Evolutionary conservation across 257 asterid genomes (phyloP).

Genomic region (Pogostemon cablin): DNA sequence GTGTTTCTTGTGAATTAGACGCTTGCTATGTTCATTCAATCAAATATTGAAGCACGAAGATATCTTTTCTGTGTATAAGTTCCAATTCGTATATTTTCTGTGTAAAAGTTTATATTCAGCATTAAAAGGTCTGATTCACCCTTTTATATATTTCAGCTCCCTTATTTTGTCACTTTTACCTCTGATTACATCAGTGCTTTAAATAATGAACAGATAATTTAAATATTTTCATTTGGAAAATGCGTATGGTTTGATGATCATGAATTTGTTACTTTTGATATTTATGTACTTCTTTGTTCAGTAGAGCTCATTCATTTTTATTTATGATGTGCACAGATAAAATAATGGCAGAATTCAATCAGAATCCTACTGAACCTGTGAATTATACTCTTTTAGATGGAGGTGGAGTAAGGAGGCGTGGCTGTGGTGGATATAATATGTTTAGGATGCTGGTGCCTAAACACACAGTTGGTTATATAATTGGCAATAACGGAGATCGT

Average conservation of each 20-base stretch:
- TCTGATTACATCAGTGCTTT: background rate
- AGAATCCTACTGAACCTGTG: conserved; percentile 33
- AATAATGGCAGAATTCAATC: conserved; percentile 35
- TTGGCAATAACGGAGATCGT: conserved; percentile 92
- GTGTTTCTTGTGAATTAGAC: background rate
- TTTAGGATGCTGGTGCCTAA: conserved; percentile 86
- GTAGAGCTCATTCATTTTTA: conserved; percentile 11
- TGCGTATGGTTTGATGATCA: background rate
- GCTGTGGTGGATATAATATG: conserved; percentile 65
- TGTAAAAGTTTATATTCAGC: too few species aligned
- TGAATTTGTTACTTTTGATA: background rate
- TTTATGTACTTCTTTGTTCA: background rate
- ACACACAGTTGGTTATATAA: conserved; percentile 86
- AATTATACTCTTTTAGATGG: conserved; percentile 40
- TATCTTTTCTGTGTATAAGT: too few species aligned
- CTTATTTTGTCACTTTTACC: background rate
- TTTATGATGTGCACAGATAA: conserved; percentile 21
- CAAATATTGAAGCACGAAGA: too few species aligned
- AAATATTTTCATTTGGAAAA: background rate
- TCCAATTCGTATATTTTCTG: background rate
- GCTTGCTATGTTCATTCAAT: background rate
- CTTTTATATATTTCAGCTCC: background rate
- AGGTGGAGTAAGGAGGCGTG: conserved; percentile 70
- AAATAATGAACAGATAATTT: conserved; percentile 7
- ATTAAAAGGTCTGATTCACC: background rate